Base-by-base conservation (phyloP, 1,139 yeast genomes). In the Candida sp. region DNA sequence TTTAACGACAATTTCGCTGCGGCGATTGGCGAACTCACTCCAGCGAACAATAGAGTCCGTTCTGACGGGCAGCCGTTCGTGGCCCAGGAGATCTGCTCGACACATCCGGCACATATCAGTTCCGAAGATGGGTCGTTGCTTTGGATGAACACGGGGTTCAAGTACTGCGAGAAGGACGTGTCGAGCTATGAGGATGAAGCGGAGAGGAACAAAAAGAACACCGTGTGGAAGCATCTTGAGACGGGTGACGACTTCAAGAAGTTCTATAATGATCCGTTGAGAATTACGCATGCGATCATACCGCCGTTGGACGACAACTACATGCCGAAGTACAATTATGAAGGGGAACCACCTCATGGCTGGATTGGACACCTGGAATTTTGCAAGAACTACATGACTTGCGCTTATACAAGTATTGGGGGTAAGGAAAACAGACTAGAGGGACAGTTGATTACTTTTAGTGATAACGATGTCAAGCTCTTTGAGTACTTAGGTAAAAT, bases 81-180 rank as follows among this genome's bases (percentile, higher is more conserved):
- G 12, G 58, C 71, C 6, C 55, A 51, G 49, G 83, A 78, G 56
- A 40, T 77, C 5, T 77, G 81, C 52, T 68, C 78, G 4, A 70
- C 77, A 11, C 81, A 77, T 56, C 81, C 83, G 1, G 81, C 77
- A 5, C 81, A 77, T 56, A 54, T 69, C 43, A 62, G 59, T 53
- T 70, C 69, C 23, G 70, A 67, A 50, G 73, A 69, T 53, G 65
- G 61, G n/a, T 49, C 71, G 1, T 53, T 71, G 17, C 57, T 63
- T 12, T 71, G 76, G 76, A 63, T 71, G 46, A 71, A 71, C 49
- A 71, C 75, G 1, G 76, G 76, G 2, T 70, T 61, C 52, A 55
- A 60, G 50, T 68, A 59, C 52, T 71, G 76, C 60, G 72, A 71
- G 2, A 68, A 71, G 53, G 57, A 62, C 17, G 44, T 34, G 11